Percentiles rank a stretch among this genome's conserved stretches.
Conservation (phyloP, 2,329 filamentous ascomycete genomes). For the Xylaria sp. region DNA sequence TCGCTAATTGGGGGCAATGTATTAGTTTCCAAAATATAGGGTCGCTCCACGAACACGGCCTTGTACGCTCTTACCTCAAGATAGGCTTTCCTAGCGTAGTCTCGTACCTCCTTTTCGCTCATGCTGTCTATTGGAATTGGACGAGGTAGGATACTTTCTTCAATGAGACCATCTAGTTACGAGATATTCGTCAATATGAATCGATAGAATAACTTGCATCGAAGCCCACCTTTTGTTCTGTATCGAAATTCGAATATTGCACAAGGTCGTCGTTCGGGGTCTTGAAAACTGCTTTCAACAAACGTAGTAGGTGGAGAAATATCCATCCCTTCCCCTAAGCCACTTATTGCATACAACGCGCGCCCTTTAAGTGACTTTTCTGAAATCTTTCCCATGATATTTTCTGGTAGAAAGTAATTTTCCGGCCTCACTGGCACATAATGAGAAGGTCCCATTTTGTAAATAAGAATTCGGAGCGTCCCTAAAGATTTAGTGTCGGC, state of each 20-base stretch:
- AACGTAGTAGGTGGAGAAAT: no score
- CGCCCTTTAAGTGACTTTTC: constrained; percentile 10
- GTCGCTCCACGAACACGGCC: neutral
- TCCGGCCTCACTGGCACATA: no score
- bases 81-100: constrained; percentile 1
- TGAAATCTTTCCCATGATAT: neutral
- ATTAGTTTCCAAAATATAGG: neutral
- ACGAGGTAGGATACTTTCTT: neutral
- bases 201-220: neutral
- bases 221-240: constrained; percentile 15
- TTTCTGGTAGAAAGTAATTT: no score
- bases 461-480: neutral
- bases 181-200: no score
- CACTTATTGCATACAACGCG: neutral
- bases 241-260: constrained; percentile 31
- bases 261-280: constrained; percentile 17
- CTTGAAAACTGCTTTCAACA: constrained; percentile 7
- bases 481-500: neutral
- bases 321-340: neutral
- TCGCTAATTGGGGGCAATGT: neutral
- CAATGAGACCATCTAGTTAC: no score
- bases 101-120: constrained; percentile 10
- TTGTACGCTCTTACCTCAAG: neutral
- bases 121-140: neutral
- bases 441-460: no score